Evolutionary conservation across 2,329 filamentous ascomycete genomes (phyloP).

Genomic region (Aureobasidium zeae): DNA sequence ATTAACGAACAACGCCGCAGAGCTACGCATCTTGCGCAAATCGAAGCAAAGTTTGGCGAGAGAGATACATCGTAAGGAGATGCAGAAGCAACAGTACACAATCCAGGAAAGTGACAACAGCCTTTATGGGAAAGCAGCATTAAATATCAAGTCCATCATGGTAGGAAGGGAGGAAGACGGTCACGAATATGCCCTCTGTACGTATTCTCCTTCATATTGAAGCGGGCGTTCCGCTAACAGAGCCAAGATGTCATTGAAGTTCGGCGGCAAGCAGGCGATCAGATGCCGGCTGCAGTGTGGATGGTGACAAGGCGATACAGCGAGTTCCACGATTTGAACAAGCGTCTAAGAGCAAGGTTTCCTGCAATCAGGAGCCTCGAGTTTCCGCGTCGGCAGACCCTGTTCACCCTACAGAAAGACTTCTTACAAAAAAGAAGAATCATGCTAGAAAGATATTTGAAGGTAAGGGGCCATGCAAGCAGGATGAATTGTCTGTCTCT

Average conservation of each 20-base stretch:
- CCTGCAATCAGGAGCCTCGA: slow-evolving; percentile 81
- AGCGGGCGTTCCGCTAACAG: slow-evolving; percentile 20
- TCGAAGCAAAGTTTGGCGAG: slow-evolving; percentile 87
- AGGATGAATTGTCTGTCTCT: background rate
- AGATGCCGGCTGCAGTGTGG: slow-evolving; percentile 96
- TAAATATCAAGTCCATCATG: slow-evolving; percentile 86
- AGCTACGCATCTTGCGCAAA: slow-evolving; percentile 83
- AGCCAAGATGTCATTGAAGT: slow-evolving; percentile 72
- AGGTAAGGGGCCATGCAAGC: slow-evolving; percentile 20
- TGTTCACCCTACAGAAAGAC: slow-evolving; percentile 94
- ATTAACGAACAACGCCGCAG: slow-evolving; percentile 90
- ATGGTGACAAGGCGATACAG: slow-evolving; percentile 86
- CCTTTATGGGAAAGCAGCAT: slow-evolving; percentile 79
- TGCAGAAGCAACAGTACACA: slow-evolving; percentile 93
- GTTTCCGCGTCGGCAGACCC: slow-evolving; percentile 82
- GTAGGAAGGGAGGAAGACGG: slow-evolving; percentile 87
- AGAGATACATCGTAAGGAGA: slow-evolving; percentile 86
- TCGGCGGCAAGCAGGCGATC: slow-evolving; percentile 77
- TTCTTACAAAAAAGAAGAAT: slow-evolving; percentile 82
- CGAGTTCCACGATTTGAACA: slow-evolving; percentile 93
- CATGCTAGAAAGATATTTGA: slow-evolving; percentile 75
- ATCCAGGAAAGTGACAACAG: slow-evolving; percentile 97
- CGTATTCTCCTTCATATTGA: slow-evolving; percentile 23
- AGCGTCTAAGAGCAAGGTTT: slow-evolving; percentile 74
- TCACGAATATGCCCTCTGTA: slow-evolving; percentile 80